Base-by-base conservation (phyloP, 805 yeast species). In the Spathaspora hagerdaliae region DNA sequence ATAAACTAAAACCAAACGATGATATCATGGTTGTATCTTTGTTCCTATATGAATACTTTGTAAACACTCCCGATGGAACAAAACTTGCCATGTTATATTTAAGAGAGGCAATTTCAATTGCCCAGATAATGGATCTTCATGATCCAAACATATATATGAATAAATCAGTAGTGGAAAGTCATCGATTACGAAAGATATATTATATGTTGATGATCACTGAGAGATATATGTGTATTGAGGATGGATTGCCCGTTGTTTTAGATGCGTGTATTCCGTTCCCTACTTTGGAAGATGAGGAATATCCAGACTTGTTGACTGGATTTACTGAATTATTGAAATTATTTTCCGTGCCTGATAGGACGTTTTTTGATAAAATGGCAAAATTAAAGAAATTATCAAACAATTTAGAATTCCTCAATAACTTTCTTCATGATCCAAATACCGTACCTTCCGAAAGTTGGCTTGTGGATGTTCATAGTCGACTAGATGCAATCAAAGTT, bases 181-280 rank as follows among this genome's bases (percentile, higher is more conserved):
- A 69, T 46, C 50, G 67, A 13, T 56, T 67, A 51, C 50, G 63
- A 27, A 69, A 69, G 41, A 63, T 68, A 6, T 69, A 64, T 51
- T 69, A 67, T 50, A 55, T 63, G 47, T 55, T 69, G 10, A 51
- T 69, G 49, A 65, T 69, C n/a, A 66, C 73, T 5, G 75, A 69
- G 48, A 49, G 75, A 27, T 69, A 59, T 51, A 63, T 61, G 58
- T 65, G 73, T 43, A 64, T 69, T 37, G 73, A 69, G 41, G 69
- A 65, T 42, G 61, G 61, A 32, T 50, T 67, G 15, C 73, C 74
- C 1, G 67, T 66, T 10, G 56, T 69, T 34, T 51, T 69, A 29
- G 72, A 67, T 29, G 62, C 71, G 1, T 53, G 64, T 14, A 60
- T 69, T 15, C 64, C 67, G 1, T 60, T 62, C 37, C 72, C 73